Evolutionary conservation across 768 basidiomycete genomes (phyloP).

Genomic region (Cubamyces lactineus): DNA sequence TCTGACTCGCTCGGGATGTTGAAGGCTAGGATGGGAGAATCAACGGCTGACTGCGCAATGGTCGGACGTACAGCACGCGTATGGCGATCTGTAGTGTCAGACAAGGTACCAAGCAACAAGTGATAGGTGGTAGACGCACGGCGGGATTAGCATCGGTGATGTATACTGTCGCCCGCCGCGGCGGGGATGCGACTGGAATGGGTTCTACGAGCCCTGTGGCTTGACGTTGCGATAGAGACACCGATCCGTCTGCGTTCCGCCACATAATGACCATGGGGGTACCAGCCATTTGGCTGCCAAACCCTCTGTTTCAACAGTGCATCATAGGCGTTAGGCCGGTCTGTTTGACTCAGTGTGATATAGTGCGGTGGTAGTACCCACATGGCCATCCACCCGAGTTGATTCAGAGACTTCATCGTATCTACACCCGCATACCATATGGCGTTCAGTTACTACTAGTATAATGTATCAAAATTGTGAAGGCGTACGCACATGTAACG

Average conservation of each 20-base stretch:
- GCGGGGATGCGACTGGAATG: constrained; percentile 44
- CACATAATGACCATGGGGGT: constrained; percentile 62
- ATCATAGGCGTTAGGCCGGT: background rate
- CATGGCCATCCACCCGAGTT: constrained; percentile 61
- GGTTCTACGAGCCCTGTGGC: constrained; percentile 54
- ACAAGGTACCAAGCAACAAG: background rate
- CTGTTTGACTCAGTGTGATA: constrained; percentile 11
- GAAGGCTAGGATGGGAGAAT: constrained; percentile 36
- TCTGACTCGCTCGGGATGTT: constrained; percentile 33
- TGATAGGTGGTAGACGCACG: constrained; percentile 26
- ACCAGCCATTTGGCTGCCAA: constrained; percentile 51
- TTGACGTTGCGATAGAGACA: constrained; percentile 61
- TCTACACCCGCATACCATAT: constrained; percentile 37
- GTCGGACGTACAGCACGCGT: constrained; percentile 6
- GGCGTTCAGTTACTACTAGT: too few relatives aligned
- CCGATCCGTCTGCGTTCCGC: constrained; percentile 53
- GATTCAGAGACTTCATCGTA: constrained; percentile 44
- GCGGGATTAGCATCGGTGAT: constrained; percentile 31
- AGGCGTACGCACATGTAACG: constrained; percentile 48
- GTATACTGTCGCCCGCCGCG: constrained; percentile 44
- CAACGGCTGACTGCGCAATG: constrained; percentile 18
- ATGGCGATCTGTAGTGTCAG: too few relatives aligned
- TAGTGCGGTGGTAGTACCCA: constrained; percentile 10
- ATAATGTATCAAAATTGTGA: background rate
- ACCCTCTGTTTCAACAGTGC: constrained; percentile 38